Evolutionary conservation across 768 basidiomycete species (phyloP).

Genomic region (Calvatia gigantea): DNA sequence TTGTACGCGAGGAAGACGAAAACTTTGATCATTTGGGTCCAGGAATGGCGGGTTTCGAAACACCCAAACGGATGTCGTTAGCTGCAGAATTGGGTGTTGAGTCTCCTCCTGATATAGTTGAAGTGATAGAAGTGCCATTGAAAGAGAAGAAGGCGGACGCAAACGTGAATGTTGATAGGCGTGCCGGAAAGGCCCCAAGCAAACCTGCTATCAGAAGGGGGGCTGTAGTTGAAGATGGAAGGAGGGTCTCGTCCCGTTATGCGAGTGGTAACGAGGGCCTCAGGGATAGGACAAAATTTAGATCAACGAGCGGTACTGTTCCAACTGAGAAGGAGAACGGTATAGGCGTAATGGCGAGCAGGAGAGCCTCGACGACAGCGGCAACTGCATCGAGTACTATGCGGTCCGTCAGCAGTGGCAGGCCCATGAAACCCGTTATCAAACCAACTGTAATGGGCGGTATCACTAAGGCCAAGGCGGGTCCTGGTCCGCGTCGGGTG

Average conservation of each 20-base stretch:
- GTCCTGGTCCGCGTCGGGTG: slow-evolving; percentile 60
- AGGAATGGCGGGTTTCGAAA: background rate
- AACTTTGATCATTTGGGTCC: slow-evolving; percentile 23
- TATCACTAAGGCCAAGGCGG: slow-evolving; percentile 9
- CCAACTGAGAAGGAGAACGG: background rate
- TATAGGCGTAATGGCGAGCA: slow-evolving; percentile 21
- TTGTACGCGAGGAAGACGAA: slow-evolving; percentile 33
- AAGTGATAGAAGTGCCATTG: slow-evolving; percentile 31
- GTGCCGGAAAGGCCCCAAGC: background rate
- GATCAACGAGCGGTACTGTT: slow-evolving; percentile 2
- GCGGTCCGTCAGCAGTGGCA: slow-evolving; percentile 5
- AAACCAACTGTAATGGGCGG: background rate
- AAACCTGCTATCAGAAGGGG: background rate
- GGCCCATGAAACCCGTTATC: background rate
- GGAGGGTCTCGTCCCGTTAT: slow-evolving; percentile 22
- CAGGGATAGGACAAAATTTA: slow-evolving; percentile 22
- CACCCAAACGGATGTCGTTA: slow-evolving; percentile 30
- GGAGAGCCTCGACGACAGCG: slow-evolving; percentile 11
- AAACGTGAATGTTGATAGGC: slow-evolving; percentile 22
- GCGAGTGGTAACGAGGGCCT: slow-evolving; percentile 30
- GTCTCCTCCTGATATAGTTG: slow-evolving; percentile 33
- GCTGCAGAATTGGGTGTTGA: slow-evolving; percentile 47
- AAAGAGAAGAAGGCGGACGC: slow-evolving; percentile 43
- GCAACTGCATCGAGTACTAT: slow-evolving; percentile 12
- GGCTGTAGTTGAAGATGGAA: slow-evolving; percentile 26